These are phyloP conservation scores for Penicillium sp. DNA, from an alignment of 2,329 filamentous ascomycete genomes.

Conservation along the genomic window DNA sequence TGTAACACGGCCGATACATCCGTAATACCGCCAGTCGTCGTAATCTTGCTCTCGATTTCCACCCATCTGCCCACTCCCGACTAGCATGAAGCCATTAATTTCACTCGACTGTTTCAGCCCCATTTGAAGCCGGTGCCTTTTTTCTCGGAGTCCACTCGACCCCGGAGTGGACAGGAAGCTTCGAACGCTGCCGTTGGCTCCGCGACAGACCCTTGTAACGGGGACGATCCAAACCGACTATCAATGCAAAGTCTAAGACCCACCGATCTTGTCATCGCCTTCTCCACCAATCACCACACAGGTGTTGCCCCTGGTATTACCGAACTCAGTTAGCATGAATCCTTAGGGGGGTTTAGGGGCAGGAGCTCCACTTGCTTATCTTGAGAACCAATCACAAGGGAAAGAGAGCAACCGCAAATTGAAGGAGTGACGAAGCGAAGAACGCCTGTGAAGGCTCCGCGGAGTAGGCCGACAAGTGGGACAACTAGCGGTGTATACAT, in stretches of 20 bases:
- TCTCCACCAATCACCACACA: conserved; percentile 7
- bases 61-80: conserved; percentile 1
- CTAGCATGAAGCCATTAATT: background rate
- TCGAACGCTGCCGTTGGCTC: background rate
- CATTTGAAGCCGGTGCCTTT: background rate
- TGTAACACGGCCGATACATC: conserved; percentile 3
- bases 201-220: conserved; percentile 16
- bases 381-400: conserved; percentile 15
- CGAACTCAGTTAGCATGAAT: conserved; percentile 6
- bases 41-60: conserved; percentile 4
- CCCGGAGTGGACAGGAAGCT: conserved; percentile 5
- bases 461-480: background rate
- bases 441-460: background rate
- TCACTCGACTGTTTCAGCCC: background rate
- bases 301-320: conserved; percentile 9
- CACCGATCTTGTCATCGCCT: conserved; percentile 20
- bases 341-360: conserved; percentile 12
- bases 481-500: conserved; percentile 5
- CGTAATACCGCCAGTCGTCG: conserved; percentile 8
- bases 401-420: background rate
- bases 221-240: conserved; percentile 12
- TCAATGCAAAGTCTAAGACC: conserved; percentile 10
- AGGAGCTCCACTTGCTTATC: conserved; percentile 27
- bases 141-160: conserved; percentile 14
- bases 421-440: background rate